Percentiles rank a stretch among this genome's conserved stretches.
These are phyloP conservation scores for Mucor racemosus DNA, from an alignment of 371 early-diverging fungal species.

Conservation along the genomic window DNA sequence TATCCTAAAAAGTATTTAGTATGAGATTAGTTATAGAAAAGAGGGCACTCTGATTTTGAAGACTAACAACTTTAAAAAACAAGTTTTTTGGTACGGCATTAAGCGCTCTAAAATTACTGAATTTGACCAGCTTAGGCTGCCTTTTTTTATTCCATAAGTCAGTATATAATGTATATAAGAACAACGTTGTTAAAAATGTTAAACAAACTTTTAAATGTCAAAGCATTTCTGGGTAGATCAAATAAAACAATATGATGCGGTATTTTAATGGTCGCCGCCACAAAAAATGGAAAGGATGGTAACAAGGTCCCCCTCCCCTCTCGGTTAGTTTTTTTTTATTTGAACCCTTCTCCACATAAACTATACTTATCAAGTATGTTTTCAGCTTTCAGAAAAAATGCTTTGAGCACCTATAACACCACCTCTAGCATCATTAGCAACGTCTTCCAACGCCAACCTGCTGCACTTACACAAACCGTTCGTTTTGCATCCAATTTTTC, in stretches of 20 bases:
- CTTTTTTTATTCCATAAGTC: no score
- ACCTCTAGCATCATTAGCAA: conserved; percentile 17
- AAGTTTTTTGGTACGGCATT: no score
- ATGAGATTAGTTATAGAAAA: no score
- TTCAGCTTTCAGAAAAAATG: conserved; percentile 26
- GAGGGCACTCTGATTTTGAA: no score
- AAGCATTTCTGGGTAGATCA: background rate
- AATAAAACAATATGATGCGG: background rate
- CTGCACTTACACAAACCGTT: conserved; percentile 13
- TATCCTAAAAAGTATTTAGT: no score
- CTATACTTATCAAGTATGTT: conserved; percentile 20
- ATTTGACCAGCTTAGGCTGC: no score
- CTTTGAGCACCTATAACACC: conserved; percentile 19
- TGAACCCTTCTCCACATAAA: conserved; percentile 3
- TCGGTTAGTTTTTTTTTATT: background rate
- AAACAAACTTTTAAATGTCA: no score
- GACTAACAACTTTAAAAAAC: no score
- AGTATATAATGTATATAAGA: no score
- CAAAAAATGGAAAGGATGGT: background rate
- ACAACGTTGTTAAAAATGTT: no score
- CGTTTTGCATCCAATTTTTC: conserved; percentile 70
- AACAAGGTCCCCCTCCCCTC: conserved; percentile 8
- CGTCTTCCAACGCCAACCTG: conserved; percentile 20
- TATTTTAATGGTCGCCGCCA: background rate
- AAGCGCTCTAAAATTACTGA: no score